Percentiles rank a stretch among this genome's conserved stretches.
phyloP scores from a whole-genome alignment of 768 basidiomycete species.

The Psilocybe subaeruginosa region DNA sequence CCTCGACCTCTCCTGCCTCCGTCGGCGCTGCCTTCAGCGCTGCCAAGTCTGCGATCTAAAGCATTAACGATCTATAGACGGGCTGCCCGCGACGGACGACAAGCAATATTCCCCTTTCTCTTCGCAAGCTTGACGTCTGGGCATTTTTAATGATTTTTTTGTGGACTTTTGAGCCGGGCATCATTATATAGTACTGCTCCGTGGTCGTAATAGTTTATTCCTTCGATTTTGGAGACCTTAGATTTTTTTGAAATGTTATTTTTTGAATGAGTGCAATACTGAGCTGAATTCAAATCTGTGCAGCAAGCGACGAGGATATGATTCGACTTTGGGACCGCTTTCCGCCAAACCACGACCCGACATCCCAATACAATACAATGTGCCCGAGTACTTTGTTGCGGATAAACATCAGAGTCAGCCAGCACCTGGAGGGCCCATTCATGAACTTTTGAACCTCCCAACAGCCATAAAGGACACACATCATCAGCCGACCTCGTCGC shows the following conservation, averaged over 20 bases:
- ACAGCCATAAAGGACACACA: background rate
- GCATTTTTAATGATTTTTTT: constrained; percentile 10
- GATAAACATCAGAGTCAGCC: too few species aligned
- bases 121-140: constrained; percentile 16
- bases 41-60: constrained; percentile 27
- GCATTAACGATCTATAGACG: background rate
- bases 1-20: constrained; percentile 25
- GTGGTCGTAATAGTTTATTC: constrained; percentile 19
- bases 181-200: constrained; percentile 16
- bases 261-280: constrained; percentile 16
- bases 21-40: constrained; percentile 38
- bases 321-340: too few species aligned
- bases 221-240: constrained; percentile 11
- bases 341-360: too few species aligned
- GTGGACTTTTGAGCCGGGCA: constrained; percentile 18
- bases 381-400: too few species aligned
- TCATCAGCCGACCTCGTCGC: background rate
- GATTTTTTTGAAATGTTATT: constrained; percentile 15
- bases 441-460: background rate
- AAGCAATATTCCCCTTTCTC: constrained; percentile 11
- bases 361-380: too few species aligned
- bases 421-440: too few species aligned
- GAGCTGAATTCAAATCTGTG: background rate
- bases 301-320: too few species aligned
- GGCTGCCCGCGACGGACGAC: constrained; percentile 6